Evolutionary conservation across 441 rosid genomes (phyloP).

Genomic region (Viola pubescens): DNA sequence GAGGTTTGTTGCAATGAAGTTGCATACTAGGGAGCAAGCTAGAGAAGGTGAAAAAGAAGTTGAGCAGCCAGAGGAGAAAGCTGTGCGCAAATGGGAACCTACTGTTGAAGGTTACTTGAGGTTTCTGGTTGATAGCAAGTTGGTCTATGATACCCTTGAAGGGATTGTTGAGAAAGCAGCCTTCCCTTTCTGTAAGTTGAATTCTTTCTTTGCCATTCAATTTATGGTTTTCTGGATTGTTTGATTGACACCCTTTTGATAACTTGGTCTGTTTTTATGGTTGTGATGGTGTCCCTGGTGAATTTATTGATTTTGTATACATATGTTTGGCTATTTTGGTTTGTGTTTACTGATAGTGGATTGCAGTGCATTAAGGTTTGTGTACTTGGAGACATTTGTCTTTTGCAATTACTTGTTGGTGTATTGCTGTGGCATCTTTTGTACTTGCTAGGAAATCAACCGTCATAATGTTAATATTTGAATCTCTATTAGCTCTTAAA

Average conservation of each 20-base stretch:
- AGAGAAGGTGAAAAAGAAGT: constrained; percentile 82
- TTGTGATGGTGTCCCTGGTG: constrained; percentile 2
- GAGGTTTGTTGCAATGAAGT: constrained; percentile 89
- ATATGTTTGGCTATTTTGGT: not conserved
- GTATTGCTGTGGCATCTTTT: not conserved
- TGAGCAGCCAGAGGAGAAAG: constrained; percentile 56
- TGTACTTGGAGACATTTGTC: not conserved
- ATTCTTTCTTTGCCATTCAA: not conserved
- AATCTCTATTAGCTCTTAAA: no score
- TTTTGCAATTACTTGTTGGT: not conserved
- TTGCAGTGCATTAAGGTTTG: not conserved
- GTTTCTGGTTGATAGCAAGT: constrained; percentile 78
- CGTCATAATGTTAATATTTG: no score
- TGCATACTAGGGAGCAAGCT: constrained; percentile 82
- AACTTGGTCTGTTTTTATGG: not conserved
- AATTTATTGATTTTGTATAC: not conserved
- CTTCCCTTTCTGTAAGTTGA: constrained; percentile 63
- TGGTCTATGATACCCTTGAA: constrained; percentile 85
- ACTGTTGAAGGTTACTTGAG: constrained; percentile 72
- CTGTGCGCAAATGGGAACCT: constrained; percentile 72
- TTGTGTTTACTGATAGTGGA: not conserved
- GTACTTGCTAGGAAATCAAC: no score
- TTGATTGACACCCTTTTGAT: not conserved
- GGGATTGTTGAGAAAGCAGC: constrained; percentile 47
- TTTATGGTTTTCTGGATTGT: not conserved